phyloP scores from a whole-genome alignment of 345 rosid genomes.

The Hibiscus syriacus region DNA sequence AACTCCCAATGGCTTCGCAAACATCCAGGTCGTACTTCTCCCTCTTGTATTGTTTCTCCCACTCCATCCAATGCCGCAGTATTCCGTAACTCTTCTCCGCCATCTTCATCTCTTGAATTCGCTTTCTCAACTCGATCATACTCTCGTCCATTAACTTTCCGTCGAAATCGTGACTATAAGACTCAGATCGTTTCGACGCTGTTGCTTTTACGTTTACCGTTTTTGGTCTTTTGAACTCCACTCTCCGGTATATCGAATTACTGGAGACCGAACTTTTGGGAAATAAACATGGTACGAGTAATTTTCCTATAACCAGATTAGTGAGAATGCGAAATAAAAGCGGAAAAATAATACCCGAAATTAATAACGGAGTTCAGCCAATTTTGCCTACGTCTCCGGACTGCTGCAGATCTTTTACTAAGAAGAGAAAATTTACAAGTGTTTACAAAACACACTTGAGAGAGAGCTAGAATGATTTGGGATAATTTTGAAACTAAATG shows the following conservation, averaged over 20 bases:
- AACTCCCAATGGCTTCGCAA: constrained; percentile 21
- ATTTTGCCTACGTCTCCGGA: too few species aligned
- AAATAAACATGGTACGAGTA: too few species aligned
- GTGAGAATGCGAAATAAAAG: too few species aligned
- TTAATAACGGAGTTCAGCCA: too few species aligned
- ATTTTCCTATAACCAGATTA: too few species aligned
- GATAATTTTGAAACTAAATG: too few species aligned
- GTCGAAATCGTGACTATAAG: neutral
- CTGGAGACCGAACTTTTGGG: neutral
- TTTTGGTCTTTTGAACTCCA: neutral
- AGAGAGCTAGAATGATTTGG: too few species aligned
- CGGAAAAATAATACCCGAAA: too few species aligned
- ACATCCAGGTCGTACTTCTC: constrained; percentile 35
- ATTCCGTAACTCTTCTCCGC: constrained; percentile 54
- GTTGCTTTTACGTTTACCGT: neutral
- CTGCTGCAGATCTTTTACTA: too few species aligned
- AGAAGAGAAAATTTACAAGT: too few species aligned
- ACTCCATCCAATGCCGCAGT: constrained; percentile 56
- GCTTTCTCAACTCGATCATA: constrained; percentile 34
- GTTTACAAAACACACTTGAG: too few species aligned
- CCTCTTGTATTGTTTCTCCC: constrained; percentile 52
- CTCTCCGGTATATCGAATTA: neutral
- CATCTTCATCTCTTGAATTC: constrained; percentile 55
- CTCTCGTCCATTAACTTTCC: constrained; percentile 9
- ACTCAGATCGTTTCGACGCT: neutral